A percentile compares a stretch with the other conserved stretches of the same genome.
Conservation (phyloP, 176 grass and related monocot genomes). For the Carex cristatella region DNA sequence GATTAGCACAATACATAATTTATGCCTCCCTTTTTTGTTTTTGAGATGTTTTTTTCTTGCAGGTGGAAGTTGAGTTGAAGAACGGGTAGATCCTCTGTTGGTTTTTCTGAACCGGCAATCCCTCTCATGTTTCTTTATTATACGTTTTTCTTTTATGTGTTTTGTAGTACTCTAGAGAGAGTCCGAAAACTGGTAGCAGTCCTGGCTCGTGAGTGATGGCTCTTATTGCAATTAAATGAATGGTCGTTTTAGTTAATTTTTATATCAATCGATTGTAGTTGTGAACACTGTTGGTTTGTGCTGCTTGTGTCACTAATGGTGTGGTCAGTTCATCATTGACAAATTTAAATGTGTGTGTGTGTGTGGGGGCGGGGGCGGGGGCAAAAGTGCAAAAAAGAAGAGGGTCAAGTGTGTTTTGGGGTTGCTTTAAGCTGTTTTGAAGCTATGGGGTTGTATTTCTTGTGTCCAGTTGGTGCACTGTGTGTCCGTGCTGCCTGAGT, state of each 20-base stretch:
- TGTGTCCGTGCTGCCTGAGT: background rate
- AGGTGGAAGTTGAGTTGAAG: background rate
- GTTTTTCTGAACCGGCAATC: background rate
- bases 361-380: fast-evolving
- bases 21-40: background rate
- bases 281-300: background rate
- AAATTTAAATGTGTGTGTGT: background rate
- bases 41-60: background rate
- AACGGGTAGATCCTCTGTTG: background rate
- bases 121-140: background rate
- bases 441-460: background rate
- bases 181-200: background rate
- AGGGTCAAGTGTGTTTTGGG: background rate
- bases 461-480: background rate
- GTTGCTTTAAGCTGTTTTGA: background rate
- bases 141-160: background rate
- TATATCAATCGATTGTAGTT: background rate
- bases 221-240: background rate
- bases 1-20: background rate
- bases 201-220: background rate
- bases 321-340: background rate
- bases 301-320: background rate
- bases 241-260: background rate
- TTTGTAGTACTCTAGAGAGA: background rate
- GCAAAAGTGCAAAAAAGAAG: background rate